A percentile compares a stretch with the other conserved stretches of the same genome.
These are phyloP conservation scores for Xylariaceae sp. DNA, from an alignment of 2,329 filamentous ascomycete genomes.

Conservation along the genomic window DNA sequence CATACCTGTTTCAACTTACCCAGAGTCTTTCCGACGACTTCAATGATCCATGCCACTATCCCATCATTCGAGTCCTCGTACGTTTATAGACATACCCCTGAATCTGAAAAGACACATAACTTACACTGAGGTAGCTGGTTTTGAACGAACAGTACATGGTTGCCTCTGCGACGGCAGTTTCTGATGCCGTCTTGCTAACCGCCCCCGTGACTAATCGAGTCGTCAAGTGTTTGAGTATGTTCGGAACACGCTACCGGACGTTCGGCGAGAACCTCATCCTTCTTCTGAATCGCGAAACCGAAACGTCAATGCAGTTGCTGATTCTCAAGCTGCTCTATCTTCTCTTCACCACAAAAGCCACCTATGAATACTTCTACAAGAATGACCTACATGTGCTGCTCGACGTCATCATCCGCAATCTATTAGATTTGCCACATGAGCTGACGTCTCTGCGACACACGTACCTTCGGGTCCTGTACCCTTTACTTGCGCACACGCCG, in stretches of 20 bases:
- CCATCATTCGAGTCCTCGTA: constrained; percentile 87
- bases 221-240: constrained; percentile 78
- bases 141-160: constrained; percentile 99
- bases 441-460: constrained; percentile 75
- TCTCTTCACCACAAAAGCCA: constrained; percentile 84
- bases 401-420: constrained; percentile 92
- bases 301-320: constrained; percentile 90
- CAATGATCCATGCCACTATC: constrained; percentile 91
- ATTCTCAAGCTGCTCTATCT: constrained; percentile 95
- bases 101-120: not conserved
- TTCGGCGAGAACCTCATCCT: constrained; percentile 98
- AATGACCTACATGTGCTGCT: constrained; percentile 92
- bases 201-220: constrained; percentile 79
- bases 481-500: constrained; percentile 85
- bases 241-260: constrained; percentile 78
- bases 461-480: constrained; percentile 87
- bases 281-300: constrained; percentile 87
- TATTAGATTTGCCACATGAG: constrained; percentile 91
- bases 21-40: constrained; percentile 82
- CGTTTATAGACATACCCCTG: constrained; percentile 32
- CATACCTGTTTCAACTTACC: constrained; percentile 78
- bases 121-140: constrained; percentile 59
- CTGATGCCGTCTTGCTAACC: constrained; percentile 36
- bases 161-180: constrained; percentile 50
- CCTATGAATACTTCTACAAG: constrained; percentile 97